A percentile compares a stretch with the other conserved stretches of the same genome.
Conservation (phyloP, 2,329 filamentous ascomycete genomes). For the Aspergillus brunneoviolaceus region DNA sequence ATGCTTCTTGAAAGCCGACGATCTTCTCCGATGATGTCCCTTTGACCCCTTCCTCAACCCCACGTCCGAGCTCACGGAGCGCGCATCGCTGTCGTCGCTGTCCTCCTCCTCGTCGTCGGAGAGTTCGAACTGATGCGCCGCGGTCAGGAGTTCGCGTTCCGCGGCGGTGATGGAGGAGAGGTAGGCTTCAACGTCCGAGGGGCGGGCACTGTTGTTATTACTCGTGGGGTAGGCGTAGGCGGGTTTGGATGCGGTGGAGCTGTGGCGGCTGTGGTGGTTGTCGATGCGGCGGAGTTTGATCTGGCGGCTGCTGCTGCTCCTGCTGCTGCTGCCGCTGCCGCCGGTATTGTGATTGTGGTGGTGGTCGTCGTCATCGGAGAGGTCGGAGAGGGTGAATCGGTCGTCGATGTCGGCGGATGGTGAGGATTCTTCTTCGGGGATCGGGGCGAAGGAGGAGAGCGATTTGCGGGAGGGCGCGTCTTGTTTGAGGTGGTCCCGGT, state of each 20-base stretch:
- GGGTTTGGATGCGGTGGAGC: conserved; percentile 1
- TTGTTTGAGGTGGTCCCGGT: neutral
- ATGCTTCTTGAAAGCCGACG: conserved; percentile 2
- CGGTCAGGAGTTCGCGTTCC: conserved; percentile 24
- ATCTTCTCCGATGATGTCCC: conserved; percentile 5
- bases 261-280: neutral
- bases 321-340: too few relatives aligned
- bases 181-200: conserved; percentile 24
- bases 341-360: too few relatives aligned
- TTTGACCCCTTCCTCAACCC: conserved; percentile 9
- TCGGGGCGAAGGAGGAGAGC: neutral
- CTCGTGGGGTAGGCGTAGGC: conserved; percentile 15
- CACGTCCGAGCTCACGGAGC: neutral
- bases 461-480: neutral
- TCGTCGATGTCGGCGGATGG: too few relatives aligned
- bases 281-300: conserved; percentile 18
- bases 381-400: conserved; percentile 13
- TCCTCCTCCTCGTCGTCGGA: conserved; percentile 6
- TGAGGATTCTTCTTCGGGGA: neutral
- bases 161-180: conserved; percentile 25
- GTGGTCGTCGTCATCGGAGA: conserved; percentile 12
- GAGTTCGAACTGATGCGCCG: conserved; percentile 21
- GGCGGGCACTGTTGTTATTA: conserved; percentile 15
- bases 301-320: conserved; percentile 1
- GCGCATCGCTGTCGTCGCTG: conserved; percentile 9